Conservation (phyloP, 371 early-diverging fungal genomes). For the Mortierella sp. region DNA sequence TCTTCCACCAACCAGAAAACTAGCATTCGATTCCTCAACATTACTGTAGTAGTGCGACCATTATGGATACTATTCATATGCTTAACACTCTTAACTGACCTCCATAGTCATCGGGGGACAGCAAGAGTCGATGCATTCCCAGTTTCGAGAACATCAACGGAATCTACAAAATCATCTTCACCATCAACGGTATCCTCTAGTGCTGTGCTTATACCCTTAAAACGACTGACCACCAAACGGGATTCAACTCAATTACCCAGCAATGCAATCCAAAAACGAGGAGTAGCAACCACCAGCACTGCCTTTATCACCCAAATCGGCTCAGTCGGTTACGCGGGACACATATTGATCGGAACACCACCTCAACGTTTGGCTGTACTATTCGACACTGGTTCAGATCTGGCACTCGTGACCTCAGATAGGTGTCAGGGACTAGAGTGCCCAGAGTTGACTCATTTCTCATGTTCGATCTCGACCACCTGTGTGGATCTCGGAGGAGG, state of each 20-base stretch:
- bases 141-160: no score
- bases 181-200: neutral
- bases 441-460: conserved; percentile 17
- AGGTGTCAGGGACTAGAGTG: conserved; percentile 27
- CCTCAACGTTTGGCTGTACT: conserved; percentile 45
- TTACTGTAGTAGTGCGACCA: no score
- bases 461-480: conserved; percentile 23
- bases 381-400: conserved; percentile 40
- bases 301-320: conserved; percentile 9
- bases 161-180: no score
- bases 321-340: conserved; percentile 61
- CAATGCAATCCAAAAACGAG: neutral
- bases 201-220: neutral
- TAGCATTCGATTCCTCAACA: no score
- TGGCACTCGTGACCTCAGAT: conserved; percentile 29
- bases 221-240: neutral
- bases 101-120: no score
- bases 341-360: conserved; percentile 84
- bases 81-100: no score
- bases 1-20: no score
- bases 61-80: no score
- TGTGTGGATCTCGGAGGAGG: conserved; percentile 23
- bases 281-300: neutral
- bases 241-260: conserved; percentile 3
- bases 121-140: no score